phyloP scores from a whole-genome alignment of 2,329 filamentous ascomycete species.

The Orbilia oligospora region DNA sequence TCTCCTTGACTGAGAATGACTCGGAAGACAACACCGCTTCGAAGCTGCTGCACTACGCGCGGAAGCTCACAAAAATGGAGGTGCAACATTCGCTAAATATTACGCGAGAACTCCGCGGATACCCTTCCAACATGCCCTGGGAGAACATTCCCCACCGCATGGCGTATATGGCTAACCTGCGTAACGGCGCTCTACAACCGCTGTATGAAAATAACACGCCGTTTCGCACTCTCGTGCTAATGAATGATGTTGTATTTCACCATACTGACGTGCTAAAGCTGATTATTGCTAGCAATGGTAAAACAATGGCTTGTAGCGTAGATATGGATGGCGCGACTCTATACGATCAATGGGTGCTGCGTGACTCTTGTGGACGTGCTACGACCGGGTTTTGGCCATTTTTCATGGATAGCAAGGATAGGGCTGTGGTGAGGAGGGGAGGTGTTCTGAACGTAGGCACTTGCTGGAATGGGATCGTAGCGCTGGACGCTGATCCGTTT shows the following conservation, averaged over 20 bases:
- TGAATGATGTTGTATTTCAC: slow-evolving; percentile 57
- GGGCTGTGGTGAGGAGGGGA: slow-evolving; percentile 14
- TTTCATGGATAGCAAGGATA: slow-evolving; percentile 41
- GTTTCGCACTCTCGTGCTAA: slow-evolving; percentile 35
- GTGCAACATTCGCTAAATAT: slow-evolving; percentile 44
- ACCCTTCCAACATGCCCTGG: slow-evolving; percentile 54
- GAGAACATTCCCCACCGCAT: slow-evolving; percentile 46
- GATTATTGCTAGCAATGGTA: slow-evolving; percentile 40
- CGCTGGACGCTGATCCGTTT: slow-evolving; percentile 48
- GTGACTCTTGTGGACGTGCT: slow-evolving; percentile 45
- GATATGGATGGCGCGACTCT: slow-evolving; percentile 52
- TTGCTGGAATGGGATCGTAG: slow-evolving; percentile 58
- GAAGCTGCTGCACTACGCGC: slow-evolving; percentile 45
- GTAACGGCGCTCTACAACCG: slow-evolving; percentile 52
- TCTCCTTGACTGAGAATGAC: slow-evolving; percentile 59
- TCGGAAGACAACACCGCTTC: slow-evolving; percentile 56
- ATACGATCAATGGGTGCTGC: slow-evolving; percentile 56
- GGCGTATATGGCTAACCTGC: slow-evolving; percentile 54
- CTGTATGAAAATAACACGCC: slow-evolving; percentile 41
- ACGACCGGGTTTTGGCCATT: slow-evolving; percentile 53
- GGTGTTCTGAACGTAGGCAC: slow-evolving; percentile 53
- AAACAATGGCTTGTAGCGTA: slow-evolving; percentile 47
- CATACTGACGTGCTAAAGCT: slow-evolving; percentile 44
- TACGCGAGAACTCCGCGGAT: slow-evolving; percentile 46
- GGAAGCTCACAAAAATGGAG: slow-evolving; percentile 41